A percentile compares a stretch with the other conserved stretches of the same genome.
phyloP scores from a whole-genome alignment of 169 alveolate genomes.

The Cryptosporidium canis region DNA sequence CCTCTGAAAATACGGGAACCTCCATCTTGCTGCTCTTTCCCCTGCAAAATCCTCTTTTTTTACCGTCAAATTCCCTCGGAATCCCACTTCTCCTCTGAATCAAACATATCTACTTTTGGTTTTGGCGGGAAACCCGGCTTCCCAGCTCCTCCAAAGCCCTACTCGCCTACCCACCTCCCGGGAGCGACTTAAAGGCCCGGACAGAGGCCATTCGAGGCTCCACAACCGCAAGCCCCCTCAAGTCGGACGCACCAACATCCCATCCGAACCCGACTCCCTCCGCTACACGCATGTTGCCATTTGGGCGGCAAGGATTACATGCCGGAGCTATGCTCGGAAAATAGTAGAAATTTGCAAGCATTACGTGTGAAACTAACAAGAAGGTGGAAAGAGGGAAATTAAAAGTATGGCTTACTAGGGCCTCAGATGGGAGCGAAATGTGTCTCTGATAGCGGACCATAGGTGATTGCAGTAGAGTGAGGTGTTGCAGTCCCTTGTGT shows the following conservation, averaged over 20 bases:
- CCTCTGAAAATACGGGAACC: constrained; percentile 17
- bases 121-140: constrained; percentile 30
- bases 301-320: too few species aligned
- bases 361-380: background rate
- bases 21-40: constrained; percentile 25
- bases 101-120: background rate
- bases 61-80: background rate
- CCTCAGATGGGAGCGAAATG: background rate
- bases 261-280: too few species aligned
- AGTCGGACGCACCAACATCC: too few species aligned
- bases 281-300: too few species aligned
- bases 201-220: too few species aligned
- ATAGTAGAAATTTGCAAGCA: too few species aligned
- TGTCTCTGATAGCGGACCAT: background rate
- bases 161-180: too few species aligned
- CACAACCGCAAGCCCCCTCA: too few species aligned
- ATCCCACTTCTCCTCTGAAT: background rate
- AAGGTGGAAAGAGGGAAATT: background rate
- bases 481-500: background rate
- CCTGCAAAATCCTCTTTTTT: background rate
- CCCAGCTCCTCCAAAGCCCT: too few species aligned
- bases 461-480: background rate
- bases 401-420: background rate
- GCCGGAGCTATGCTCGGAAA: too few species aligned
- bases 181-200: too few species aligned